Evolutionary conservation across 169 alveolate genomes (phyloP).

Genomic region (Sarcocystis neurona): DNA sequence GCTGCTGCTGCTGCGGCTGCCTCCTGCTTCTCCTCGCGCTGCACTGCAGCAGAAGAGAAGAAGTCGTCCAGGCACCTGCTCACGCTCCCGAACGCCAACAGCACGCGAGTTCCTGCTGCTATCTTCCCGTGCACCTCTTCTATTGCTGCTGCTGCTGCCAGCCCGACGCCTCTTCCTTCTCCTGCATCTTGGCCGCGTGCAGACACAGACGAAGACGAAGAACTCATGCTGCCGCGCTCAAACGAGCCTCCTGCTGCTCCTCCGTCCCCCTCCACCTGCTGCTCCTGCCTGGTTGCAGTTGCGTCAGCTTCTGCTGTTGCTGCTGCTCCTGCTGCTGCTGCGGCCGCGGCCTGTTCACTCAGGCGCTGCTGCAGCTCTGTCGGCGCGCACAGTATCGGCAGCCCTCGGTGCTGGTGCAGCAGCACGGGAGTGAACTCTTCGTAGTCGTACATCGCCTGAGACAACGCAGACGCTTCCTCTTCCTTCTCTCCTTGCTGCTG

Average conservation of each 20-base stretch:
- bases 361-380: constrained; percentile 34
- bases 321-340: neutral
- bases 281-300: neutral
- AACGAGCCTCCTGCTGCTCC: neutral
- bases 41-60: constrained; percentile 60
- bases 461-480: neutral
- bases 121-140: neutral
- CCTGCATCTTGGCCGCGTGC: no score
- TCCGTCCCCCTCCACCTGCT: neutral
- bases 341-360: neutral
- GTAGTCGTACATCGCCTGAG: constrained; percentile 21
- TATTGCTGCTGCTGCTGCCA: constrained; percentile 1
- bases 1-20: constrained; percentile 42
- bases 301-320: constrained; percentile 1
- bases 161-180: neutral
- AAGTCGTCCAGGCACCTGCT: constrained; percentile 66
- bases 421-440: constrained; percentile 50
- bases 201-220: no score
- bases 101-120: constrained; percentile 25
- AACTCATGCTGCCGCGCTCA: no score
- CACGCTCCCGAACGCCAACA: constrained; percentile 24
- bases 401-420: constrained; percentile 29
- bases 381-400: constrained; percentile 33
- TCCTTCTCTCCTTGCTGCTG: neutral
- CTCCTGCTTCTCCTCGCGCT: constrained; percentile 50